phyloP scores from a whole-genome alignment of 768 basidiomycete species.

The Boletus huronensis region DNA sequence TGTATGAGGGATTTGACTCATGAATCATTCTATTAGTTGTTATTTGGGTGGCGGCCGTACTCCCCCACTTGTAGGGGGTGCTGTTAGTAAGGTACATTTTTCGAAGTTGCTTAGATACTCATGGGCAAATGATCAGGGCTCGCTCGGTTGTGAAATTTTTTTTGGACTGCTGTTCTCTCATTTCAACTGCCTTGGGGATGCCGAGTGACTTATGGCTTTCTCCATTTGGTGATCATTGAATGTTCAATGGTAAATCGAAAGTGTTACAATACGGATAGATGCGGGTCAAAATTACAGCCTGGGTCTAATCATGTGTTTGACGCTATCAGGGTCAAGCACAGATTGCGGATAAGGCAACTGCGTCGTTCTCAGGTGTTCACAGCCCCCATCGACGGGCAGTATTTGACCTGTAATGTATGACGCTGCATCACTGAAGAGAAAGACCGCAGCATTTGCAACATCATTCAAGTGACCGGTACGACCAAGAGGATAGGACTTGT shows the following conservation, averaged over 20 bases:
- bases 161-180: neutral
- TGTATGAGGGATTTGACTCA: neutral
- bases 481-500: slow-evolving; percentile 35
- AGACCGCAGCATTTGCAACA: slow-evolving; percentile 67
- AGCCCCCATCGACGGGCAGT: slow-evolving; percentile 67
- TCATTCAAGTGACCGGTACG: slow-evolving; percentile 60
- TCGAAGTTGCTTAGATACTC: too few relatives aligned
- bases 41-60: too few relatives aligned
- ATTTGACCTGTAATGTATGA: slow-evolving; percentile 73
- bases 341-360: slow-evolving; percentile 60
- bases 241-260: neutral
- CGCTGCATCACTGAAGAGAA: slow-evolving; percentile 81
- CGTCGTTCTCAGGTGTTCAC: slow-evolving; percentile 47
- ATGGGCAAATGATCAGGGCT: neutral
- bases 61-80: too few relatives aligned
- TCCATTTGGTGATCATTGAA: neutral
- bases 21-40: too few relatives aligned
- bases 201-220: neutral
- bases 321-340: slow-evolving; percentile 56
- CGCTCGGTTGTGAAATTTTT: neutral
- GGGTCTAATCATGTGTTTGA: slow-evolving; percentile 50
- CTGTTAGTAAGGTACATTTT: too few relatives aligned
- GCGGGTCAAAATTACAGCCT: slow-evolving; percentile 20
- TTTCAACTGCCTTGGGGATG: neutral
- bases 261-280: neutral